Percentiles rank a stretch among this genome's conserved stretches.
These are phyloP conservation scores for Ochetophila trinervis DNA, from an alignment of 306 rosid genomes.

Conservation along the genomic window DNA sequence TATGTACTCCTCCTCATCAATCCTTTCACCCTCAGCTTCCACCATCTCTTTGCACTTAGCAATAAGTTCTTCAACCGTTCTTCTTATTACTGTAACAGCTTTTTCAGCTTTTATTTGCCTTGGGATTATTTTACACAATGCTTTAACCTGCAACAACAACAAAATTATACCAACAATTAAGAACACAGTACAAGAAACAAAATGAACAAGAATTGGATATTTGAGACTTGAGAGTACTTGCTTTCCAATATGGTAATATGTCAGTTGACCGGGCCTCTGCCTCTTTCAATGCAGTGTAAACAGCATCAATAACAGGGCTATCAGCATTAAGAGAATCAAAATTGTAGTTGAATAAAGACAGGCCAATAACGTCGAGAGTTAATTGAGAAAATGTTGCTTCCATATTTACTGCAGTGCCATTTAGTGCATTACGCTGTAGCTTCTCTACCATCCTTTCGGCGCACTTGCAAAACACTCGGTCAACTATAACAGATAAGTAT, in stretches of 20 bases:
- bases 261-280: conserved; percentile 96
- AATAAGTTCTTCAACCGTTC: conserved; percentile 84
- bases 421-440: conserved; percentile 56
- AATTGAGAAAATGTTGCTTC: conserved; percentile 83
- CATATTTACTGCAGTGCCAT: conserved; percentile 81
- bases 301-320: conserved; percentile 90
- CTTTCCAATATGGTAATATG: conserved; percentile 96
- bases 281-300: conserved; percentile 92
- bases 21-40: conserved; percentile 87
- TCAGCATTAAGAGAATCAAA: conserved; percentile 70
- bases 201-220: not conserved
- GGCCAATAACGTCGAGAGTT: conserved; percentile 93
- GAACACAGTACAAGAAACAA: conserved; percentile 2
- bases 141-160: conserved; percentile 50
- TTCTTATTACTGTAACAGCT: conserved; percentile 65
- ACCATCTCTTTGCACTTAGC: conserved; percentile 83
- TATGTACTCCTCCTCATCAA: conserved; percentile 74
- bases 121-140: conserved; percentile 76
- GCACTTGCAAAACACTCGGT: conserved; percentile 82
- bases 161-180: not conserved
- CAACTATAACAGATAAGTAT: conserved; percentile 83
- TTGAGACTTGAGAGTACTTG: conserved; percentile 19
- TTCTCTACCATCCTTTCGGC: conserved; percentile 90
- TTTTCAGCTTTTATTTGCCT: conserved; percentile 90
- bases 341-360: conserved; percentile 87